Conservation (phyloP, 2,329 filamentous ascomycete species). For the Apiospora marii region DNA sequence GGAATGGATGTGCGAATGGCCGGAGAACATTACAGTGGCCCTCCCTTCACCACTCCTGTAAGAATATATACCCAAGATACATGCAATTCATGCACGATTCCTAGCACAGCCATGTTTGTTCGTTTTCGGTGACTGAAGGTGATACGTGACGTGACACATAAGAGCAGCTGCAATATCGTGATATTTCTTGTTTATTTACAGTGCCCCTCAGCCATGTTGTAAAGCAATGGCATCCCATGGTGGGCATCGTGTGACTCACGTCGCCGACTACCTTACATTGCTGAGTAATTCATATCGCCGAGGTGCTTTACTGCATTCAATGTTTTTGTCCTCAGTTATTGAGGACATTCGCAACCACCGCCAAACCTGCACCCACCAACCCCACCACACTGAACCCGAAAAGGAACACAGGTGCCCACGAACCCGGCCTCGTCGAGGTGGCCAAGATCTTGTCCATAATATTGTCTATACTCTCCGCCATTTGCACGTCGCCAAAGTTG, state of each 20-base stretch:
- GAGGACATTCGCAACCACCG: background rate
- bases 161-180: background rate
- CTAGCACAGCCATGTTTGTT: too few relatives aligned
- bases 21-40: background rate
- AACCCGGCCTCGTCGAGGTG: constrained; percentile 23
- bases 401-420: constrained; percentile 22
- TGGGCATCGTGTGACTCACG: background rate
- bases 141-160: background rate
- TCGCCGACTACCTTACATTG: background rate
- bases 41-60: constrained; percentile 6
- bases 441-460: constrained; percentile 65
- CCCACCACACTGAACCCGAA: constrained; percentile 3
- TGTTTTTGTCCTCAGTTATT: background rate
- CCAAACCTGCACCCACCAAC: constrained; percentile 21
- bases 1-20: background rate
- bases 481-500: constrained; percentile 80
- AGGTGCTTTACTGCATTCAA: background rate
- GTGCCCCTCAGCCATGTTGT: background rate
- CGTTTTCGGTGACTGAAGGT: background rate
- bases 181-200: background rate
- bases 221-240: background rate
- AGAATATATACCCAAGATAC: constrained; percentile 18
- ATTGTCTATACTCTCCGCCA: constrained; percentile 78
- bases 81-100: background rate
- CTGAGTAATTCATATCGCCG: background rate